phyloP scores from a whole-genome alignment of 306 rosid species.

The Alnus glutinosa region DNA sequence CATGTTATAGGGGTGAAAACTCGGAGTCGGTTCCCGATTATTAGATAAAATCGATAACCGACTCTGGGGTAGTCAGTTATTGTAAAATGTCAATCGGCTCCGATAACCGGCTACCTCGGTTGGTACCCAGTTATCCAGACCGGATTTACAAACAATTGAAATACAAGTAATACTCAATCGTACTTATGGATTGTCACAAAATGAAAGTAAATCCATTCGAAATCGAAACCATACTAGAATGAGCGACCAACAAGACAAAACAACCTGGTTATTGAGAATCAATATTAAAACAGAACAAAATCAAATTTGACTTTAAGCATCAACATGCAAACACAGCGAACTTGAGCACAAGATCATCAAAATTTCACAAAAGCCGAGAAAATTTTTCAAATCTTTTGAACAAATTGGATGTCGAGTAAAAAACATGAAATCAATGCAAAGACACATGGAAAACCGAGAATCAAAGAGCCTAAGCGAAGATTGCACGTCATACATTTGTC shows the following conservation, averaged over 20 bases:
- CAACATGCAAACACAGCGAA: background rate
- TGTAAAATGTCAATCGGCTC: too few relatives aligned
- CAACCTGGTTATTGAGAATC: background rate
- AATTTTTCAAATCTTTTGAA: background rate
- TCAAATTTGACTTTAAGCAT: background rate
- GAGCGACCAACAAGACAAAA: background rate
- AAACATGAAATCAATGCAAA: background rate
- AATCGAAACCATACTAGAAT: background rate
- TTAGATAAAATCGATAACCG: too few relatives aligned
- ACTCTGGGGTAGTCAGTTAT: too few relatives aligned
- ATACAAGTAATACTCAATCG: background rate
- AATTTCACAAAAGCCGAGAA: background rate
- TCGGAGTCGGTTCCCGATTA: too few relatives aligned
- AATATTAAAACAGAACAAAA: background rate
- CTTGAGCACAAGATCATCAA: background rate
- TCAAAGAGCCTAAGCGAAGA: background rate
- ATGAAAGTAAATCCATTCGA: background rate
- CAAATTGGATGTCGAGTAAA: background rate
- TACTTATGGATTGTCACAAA: background rate
- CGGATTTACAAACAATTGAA: background rate
- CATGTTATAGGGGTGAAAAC: too few relatives aligned
- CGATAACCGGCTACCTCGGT: too few relatives aligned
- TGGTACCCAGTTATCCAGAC: too few relatives aligned
- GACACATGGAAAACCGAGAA: background rate
- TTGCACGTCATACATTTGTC: constrained; percentile 64